Conservation (phyloP, 2,329 filamentous ascomycete species). For the Pseudocercospora fuligena region DNA sequence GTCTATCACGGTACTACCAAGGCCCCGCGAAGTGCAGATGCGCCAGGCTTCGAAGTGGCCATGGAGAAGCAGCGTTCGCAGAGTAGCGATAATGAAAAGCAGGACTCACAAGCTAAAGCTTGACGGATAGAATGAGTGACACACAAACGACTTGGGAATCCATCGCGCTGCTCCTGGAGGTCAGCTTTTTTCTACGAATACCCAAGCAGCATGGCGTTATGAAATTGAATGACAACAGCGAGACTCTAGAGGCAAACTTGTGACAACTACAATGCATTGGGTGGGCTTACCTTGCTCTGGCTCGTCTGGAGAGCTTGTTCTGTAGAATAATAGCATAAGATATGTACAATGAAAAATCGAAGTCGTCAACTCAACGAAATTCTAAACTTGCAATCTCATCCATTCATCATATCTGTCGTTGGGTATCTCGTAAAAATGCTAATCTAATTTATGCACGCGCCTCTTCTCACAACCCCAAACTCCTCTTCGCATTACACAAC, state of each 20-base stretch:
- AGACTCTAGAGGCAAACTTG: neutral
- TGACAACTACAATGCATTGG: slow-evolving; percentile 8
- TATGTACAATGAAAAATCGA: slow-evolving; percentile 5
- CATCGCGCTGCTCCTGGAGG: neutral
- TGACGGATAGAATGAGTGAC: neutral
- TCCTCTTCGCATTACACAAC: slow-evolving; percentile 16
- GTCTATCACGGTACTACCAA: slow-evolving; percentile 16
- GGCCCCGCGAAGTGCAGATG: slow-evolving; percentile 3
- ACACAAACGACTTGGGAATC: neutral
- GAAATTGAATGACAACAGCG: slow-evolving; percentile 6
- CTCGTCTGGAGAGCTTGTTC: neutral
- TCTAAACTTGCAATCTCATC: neutral
- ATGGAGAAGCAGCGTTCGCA: slow-evolving; percentile 13
- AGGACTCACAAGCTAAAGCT: slow-evolving; percentile 6
- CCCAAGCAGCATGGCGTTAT: slow-evolving; percentile 1
- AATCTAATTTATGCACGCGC: slow-evolving; percentile 2
- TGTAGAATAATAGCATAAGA: slow-evolving; percentile 12
- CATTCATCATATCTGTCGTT: slow-evolving; percentile 1
- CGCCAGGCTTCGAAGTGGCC: slow-evolving; percentile 14
- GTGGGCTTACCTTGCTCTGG: slow-evolving; percentile 8
- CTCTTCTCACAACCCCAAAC: neutral
- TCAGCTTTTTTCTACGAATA: neutral
- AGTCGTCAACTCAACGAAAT: neutral
- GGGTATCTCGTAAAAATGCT: slow-evolving; percentile 6
- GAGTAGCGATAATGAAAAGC: slow-evolving; percentile 8